Base-by-base conservation (phyloP, 192 early-diverging fungal genomes). In the Backusella sp. region DNA sequence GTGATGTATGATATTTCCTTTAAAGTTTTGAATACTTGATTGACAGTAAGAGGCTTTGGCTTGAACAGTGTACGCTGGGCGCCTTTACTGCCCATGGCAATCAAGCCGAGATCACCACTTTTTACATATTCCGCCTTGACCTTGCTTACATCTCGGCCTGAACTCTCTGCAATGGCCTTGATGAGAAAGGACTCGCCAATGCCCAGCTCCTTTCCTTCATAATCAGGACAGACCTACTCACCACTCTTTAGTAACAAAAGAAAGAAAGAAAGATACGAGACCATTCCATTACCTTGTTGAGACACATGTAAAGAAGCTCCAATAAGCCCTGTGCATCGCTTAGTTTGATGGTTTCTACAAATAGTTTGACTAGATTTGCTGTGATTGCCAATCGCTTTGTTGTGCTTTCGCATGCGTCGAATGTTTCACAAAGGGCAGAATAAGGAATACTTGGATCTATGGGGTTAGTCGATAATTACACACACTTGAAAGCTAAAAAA, bases 161-260 rank as follows among this genome's bases (percentile, higher is more conserved):
- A 98, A 1, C 94, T 92, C 59, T 93, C 80, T 3, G 94, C 97
- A 78, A 99, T 94, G 11, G 96, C 94, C 78, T 98, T 98, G 75
- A 98, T 92, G 37, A 99, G 80, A 6, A 96, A 86, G 21, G 93
- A 92, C 76, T 98, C 97, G 37, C 98, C 98, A 71, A 99, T 92
- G 6, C 97, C 97, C 28, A 99, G 85, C 84, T 99, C 98, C 30
- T 97, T 85, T 32, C 94, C 95, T 84, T 98, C 96, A 79, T 98
- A 95, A 74, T 99, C 96, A 0, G 98, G 97, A 3, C 23, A 59
- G 1, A 59, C 26, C 73, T 93, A 88, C 26, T 1, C 21, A 26
- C 9, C 9, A 21, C 9, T 26, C 5, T 59, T 59, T 53, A 19
- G 7, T 21, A n/a, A 53, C 5, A 5, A 19, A 53, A 53, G 6